Evolutionary conservation across 805 yeast genomes (phyloP), one percentile per base, ranked within the genome.

Genomic region (Starmerella bombi): DNA sequence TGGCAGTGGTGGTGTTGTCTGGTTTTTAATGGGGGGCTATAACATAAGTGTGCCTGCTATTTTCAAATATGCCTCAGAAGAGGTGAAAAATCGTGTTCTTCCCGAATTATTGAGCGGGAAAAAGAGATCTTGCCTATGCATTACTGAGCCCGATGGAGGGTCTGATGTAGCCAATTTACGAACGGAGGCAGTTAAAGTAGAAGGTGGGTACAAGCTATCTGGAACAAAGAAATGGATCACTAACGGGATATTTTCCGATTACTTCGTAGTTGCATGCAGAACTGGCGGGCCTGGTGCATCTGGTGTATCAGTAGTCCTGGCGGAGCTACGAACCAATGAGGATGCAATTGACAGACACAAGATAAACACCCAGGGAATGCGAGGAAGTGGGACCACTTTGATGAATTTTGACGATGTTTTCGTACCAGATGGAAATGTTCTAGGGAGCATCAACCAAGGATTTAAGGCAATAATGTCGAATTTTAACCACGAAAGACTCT

Each of bases 161-260:
- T 60, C 65, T 18, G 68, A 63, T 45, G 69, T 63, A 8, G 68
- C 69, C 29, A 59, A 59, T 38, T 39, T 63, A 37, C 58, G 61
- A 21, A 59, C 68, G 15, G 53, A 61, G 27, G 68, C 69, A 20
- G 54, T 43, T 36, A 49, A 49, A 48, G 51, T 61, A 27, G 55
- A 53, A n/a, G 66, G 63, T 34, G 68, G 67, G 28, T 64, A 49
- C 48, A 49, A 60, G 32, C 62, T 64, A 38, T 63, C 56, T 45
- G 69, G 69, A 29, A 62, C 61, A 40, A 64, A 64, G 56, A 64
- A 64, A 51, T 64, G 69, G 69, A 64, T 64, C 57, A 65, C 69
- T 39, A 65, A 65, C 48, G 68, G 69, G 30, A 51, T 62, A 36
- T 62, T 60, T 53, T 46, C 64, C 21, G 69, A 64, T 51, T 64